Evolutionary conservation across 768 basidiomycete species (phyloP).

Genomic region (Sarcomyxa edulis): DNA sequence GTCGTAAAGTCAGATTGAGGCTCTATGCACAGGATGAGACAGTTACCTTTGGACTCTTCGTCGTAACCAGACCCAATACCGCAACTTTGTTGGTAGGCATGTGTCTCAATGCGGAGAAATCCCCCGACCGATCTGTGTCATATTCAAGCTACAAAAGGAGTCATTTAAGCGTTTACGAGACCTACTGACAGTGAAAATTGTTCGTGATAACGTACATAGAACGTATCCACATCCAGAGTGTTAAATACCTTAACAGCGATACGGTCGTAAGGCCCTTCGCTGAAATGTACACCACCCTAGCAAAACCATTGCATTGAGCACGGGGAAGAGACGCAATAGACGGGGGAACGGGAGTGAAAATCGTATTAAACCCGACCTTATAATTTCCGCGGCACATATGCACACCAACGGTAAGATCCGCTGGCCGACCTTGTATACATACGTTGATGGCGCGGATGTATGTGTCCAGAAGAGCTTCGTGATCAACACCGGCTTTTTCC

Average conservation of each 20-base stretch:
- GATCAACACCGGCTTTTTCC: conserved; percentile 55
- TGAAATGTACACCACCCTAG: conserved; percentile 44
- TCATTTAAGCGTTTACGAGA: too few species aligned
- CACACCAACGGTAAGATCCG: conserved; percentile 48
- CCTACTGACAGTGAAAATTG: not conserved
- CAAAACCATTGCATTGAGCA: too few species aligned
- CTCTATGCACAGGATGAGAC: not conserved
- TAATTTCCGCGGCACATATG: conserved; percentile 60
- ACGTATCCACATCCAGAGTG: conserved; percentile 51
- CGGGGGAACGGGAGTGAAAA: too few species aligned
- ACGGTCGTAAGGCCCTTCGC: conserved; percentile 54
- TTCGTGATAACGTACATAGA: conserved; percentile 30
- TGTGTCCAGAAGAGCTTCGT: conserved; percentile 58
- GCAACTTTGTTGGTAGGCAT: conserved; percentile 43
- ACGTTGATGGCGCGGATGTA: conserved; percentile 65
- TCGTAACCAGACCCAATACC: conserved; percentile 46
- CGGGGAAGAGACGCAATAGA: too few species aligned
- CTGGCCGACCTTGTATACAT: conserved; percentile 45
- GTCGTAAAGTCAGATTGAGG: too few species aligned
- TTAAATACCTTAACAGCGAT: conserved; percentile 54
- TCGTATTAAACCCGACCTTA: conserved; percentile 32
- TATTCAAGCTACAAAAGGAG: conserved; percentile 63
- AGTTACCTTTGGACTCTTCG: conserved; percentile 37
- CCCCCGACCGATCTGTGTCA: conserved; percentile 58
- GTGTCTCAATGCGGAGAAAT: conserved; percentile 49